Percentiles rank a stretch among this genome's conserved stretches.
Conservation (phyloP, 345 rosid species). For the Cardamine resedifolia region DNA sequence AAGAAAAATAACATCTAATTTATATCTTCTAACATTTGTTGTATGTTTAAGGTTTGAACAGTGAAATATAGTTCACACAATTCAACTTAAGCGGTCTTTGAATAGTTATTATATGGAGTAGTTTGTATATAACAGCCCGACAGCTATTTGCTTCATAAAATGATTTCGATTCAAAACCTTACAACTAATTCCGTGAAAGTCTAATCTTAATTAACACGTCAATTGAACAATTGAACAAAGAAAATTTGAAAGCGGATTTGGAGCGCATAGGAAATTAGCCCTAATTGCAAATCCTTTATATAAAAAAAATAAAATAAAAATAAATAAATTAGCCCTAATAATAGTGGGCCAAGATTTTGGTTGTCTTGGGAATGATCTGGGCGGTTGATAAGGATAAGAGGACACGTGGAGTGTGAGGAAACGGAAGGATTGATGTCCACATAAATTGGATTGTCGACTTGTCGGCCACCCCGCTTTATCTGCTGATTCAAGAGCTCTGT, state of each 20-base stretch:
- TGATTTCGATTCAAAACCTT: not conserved
- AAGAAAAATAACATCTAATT: constrained; percentile 2
- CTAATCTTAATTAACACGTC: constrained; percentile 5
- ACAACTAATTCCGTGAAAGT: not conserved
- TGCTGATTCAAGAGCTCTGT: constrained; percentile 35
- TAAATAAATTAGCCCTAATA: not conserved
- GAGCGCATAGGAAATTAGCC: not conserved
- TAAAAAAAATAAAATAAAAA: too few relatives aligned
- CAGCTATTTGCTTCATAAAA: not conserved
- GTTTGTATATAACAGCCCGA: not conserved
- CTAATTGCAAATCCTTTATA: too few relatives aligned
- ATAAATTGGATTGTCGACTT: constrained; percentile 58
- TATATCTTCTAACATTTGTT: not conserved
- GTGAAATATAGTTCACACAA: not conserved
- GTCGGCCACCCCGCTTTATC: constrained; percentile 84
- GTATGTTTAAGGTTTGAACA: constrained; percentile 26
- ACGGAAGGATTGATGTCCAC: constrained; percentile 46
- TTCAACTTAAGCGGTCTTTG: not conserved
- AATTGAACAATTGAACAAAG: not conserved
- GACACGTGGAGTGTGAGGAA: constrained; percentile 51
- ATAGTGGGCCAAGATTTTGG: constrained; percentile 14
- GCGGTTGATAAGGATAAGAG: constrained; percentile 23
- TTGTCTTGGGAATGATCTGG: constrained; percentile 10
- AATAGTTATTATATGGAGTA: not conserved
- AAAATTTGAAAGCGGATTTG: not conserved